These are phyloP conservation scores for Serendipita sp. DNA, from an alignment of 768 basidiomycete genomes.

Conservation along the genomic window DNA sequence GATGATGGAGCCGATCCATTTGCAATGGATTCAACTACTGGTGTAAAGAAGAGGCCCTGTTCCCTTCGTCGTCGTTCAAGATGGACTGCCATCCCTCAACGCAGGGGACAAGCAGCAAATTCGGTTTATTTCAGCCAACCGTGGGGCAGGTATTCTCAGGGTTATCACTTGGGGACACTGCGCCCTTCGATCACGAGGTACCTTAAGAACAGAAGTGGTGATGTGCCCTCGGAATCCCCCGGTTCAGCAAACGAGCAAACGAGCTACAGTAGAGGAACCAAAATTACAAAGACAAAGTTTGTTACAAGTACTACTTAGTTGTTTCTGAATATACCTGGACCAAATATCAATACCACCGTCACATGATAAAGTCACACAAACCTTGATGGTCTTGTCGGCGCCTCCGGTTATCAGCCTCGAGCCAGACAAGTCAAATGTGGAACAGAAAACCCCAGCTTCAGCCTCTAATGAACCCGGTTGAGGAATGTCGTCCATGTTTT, in stretches of 20 bases:
- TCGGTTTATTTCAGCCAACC: neutral
- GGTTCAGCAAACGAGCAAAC: too few species aligned
- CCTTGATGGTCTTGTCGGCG: conserved; percentile 98
- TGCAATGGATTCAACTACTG: neutral
- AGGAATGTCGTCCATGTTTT: conserved; percentile 81
- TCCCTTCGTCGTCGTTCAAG: neutral
- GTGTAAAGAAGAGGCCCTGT: conserved; percentile 1
- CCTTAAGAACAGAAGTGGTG: too few species aligned
- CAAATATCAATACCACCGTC: neutral
- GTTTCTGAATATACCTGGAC: conserved; percentile 55
- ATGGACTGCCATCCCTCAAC: neutral
- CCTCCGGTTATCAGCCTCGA: conserved; percentile 89
- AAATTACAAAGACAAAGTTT: neutral
- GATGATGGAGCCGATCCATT: neutral
- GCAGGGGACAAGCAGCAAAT: neutral
- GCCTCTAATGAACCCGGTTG: conserved; percentile 98
- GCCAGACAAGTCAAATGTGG: conserved; percentile 91
- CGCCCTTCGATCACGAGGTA: too few species aligned
- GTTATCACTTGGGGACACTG: neutral
- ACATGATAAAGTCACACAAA: conserved; percentile 19
- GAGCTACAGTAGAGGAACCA: too few species aligned
- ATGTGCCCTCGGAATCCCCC: too few species aligned
- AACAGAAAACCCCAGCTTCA: conserved; percentile 92
- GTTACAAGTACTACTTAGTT: conserved; percentile 23
- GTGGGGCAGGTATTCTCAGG: neutral